Evolutionary conservation across 2,329 filamentous ascomycete species (phyloP).

Genomic region (Dothideomycetes sp.): DNA sequence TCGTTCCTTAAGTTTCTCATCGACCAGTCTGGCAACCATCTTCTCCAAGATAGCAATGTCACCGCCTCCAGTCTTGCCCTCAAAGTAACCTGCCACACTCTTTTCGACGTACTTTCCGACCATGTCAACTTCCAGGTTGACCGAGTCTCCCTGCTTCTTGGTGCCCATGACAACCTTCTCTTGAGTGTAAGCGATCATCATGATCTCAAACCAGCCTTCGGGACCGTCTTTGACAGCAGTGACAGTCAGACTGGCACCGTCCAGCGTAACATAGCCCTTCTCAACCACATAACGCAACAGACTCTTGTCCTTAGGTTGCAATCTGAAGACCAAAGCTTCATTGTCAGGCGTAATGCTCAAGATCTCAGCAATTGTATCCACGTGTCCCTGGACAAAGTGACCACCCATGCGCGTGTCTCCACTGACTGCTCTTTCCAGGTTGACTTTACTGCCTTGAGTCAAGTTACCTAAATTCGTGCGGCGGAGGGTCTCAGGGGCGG

Average conservation of each 20-base stretch:
- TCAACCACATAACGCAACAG: constrained; percentile 84
- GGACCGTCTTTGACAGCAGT: constrained; percentile 72
- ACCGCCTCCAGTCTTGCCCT: constrained; percentile 42
- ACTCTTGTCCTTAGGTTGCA: constrained; percentile 58
- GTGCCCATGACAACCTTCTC: constrained; percentile 74
- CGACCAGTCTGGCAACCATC: constrained; percentile 58
- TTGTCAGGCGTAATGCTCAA: constrained; percentile 67
- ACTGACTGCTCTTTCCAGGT: constrained; percentile 87
- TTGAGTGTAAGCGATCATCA: constrained; percentile 96
- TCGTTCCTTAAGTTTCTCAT: constrained; percentile 54
- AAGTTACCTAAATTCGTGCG: constrained; percentile 87
- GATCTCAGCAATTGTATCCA: constrained; percentile 79
- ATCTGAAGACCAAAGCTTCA: constrained; percentile 79
- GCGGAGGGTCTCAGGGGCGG: constrained; percentile 90
- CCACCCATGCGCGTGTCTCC: constrained; percentile 93
- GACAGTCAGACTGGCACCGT: constrained; percentile 89
- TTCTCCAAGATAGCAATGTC: constrained; percentile 43
- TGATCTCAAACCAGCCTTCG: constrained; percentile 85
- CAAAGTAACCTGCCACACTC: constrained; percentile 73
- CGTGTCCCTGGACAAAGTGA: constrained; percentile 96
- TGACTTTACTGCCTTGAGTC: constrained; percentile 58
- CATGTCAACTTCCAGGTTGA: constrained; percentile 92
- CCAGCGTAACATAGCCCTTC: constrained; percentile 91
- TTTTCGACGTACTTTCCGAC: constrained; percentile 81
- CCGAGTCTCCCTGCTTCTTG: constrained; percentile 70